Evolutionary conservation across 768 basidiomycete species (phyloP).

Genomic region (Galerina marginata): DNA sequence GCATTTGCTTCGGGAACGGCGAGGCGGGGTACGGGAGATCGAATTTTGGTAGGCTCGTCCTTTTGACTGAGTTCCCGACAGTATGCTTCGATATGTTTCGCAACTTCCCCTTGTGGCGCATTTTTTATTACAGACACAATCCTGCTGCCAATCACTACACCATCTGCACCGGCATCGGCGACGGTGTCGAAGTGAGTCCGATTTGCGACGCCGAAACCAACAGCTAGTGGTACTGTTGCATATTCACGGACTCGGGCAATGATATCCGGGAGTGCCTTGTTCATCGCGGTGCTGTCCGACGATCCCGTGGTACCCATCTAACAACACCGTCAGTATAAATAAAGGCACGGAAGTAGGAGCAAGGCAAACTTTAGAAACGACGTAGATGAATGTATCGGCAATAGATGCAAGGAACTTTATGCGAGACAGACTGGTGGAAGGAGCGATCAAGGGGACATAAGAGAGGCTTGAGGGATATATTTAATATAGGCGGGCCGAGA

Average conservation of each 20-base stretch:
- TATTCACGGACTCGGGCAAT: constrained; percentile 82
- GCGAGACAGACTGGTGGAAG: constrained; percentile 86
- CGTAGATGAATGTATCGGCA: constrained; percentile 97
- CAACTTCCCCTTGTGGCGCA: constrained; percentile 52
- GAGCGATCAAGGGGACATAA: constrained; percentile 94
- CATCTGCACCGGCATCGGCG: constrained; percentile 89
- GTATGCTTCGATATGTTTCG: constrained; percentile 68
- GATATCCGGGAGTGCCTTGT: constrained; percentile 80
- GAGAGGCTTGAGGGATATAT: constrained; percentile 64
- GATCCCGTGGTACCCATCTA: constrained; percentile 99
- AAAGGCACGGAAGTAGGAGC: neutral
- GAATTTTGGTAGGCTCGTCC: constrained; percentile 39
- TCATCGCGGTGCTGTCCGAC: constrained; percentile 72
- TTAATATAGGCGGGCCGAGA: neutral
- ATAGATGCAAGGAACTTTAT: constrained; percentile 92
- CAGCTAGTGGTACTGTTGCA: constrained; percentile 84
- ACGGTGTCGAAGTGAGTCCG: constrained; percentile 88
- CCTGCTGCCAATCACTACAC: constrained; percentile 91
- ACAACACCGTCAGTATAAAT: constrained; percentile 6
- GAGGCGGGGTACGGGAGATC: constrained; percentile 31
- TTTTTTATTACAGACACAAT: constrained; percentile 82
- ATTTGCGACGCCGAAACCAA: constrained; percentile 96
- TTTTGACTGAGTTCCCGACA: constrained; percentile 71
- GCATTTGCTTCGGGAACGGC: constrained; percentile 33
- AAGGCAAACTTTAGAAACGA: constrained; percentile 86